Evolutionary conservation across 176 grass and related monocot species (phyloP), one percentile per base, ranked within the genome.

Genomic region (Tillandsia leiboldiana): DNA sequence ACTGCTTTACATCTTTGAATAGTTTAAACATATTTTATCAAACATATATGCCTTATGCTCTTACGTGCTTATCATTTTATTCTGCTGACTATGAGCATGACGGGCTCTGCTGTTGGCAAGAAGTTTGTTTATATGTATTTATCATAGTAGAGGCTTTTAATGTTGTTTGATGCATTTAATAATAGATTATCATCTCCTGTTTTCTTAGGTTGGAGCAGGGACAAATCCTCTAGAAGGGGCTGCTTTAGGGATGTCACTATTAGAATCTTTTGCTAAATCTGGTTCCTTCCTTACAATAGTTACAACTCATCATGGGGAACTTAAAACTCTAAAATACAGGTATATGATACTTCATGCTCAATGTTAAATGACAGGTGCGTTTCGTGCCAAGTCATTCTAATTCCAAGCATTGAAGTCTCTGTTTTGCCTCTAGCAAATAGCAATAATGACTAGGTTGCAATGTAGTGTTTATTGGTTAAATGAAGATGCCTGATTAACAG

Each of bases 181-280:
- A 42, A 42, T 5, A 23, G 3, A 9, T 10, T 12, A 12, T 42
- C 63, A 65, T 27, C 9, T 65, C 27, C 63, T 29, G 27, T 11
- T 76, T 53, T 26, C 64, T 64, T 73, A 91, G 84, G 84, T 91
- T 84, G 88, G 88, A 61, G 88, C 88, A 75, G 88, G 88, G 54
- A 91, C 88, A 79, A 91, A 91, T 79, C 88, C 88, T 74, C 88
- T 91, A 65, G 88, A 91, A 84, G 88, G 88, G 63, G 88, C 84
- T 70, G 84, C 88, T 84, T 79, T 91, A 72, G 88, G 88, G 15
- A 84, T 84, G 84, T 91, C 88, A 70, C 75, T 91, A 81, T 83
- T 91, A 76, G 88, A 87, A 70, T 91, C 84, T 82, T 87, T 87
- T 91, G 81, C 84, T 77, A 81, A 84, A 81, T 66, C 69, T 73